Conservation (phyloP, 768 basidiomycete genomes). For the Termitomyces sp. region DNA sequence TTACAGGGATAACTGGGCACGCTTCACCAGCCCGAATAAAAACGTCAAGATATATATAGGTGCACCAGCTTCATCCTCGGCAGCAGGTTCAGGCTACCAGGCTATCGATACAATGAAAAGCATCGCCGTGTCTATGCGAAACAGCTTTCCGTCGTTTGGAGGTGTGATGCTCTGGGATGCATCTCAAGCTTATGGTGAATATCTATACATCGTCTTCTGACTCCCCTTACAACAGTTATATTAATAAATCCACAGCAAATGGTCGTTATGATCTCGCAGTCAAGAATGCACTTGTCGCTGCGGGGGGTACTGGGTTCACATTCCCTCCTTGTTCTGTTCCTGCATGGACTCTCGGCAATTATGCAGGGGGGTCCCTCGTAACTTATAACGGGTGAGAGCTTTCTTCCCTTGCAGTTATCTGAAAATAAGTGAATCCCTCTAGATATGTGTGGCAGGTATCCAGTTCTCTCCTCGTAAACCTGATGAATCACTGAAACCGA, state of each 20-base stretch:
- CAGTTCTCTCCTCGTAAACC: neutral
- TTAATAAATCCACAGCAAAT: slow-evolving; percentile 45
- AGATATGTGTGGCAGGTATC: slow-evolving; percentile 65
- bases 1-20: slow-evolving; percentile 63
- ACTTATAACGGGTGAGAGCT: slow-evolving; percentile 49
- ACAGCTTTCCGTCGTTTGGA: slow-evolving; percentile 63
- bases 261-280: slow-evolving; percentile 55
- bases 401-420: neutral
- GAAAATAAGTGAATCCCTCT: slow-evolving; percentile 3
- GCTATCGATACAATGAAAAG: slow-evolving; percentile 39
- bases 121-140: slow-evolving; percentile 47
- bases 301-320: slow-evolving; percentile 68
- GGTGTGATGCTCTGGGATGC: slow-evolving; percentile 57
- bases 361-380: slow-evolving; percentile 49
- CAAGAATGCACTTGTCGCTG: slow-evolving; percentile 54
- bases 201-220: slow-evolving; percentile 24
- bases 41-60: slow-evolving; percentile 67
- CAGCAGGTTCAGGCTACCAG: slow-evolving; percentile 63
- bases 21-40: slow-evolving; percentile 50
- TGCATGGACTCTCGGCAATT: slow-evolving; percentile 47
- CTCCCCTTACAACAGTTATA: neutral
- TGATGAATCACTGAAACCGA: neutral
- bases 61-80: slow-evolving; percentile 53
- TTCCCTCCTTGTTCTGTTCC: slow-evolving; percentile 60
- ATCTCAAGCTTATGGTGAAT: slow-evolving; percentile 44